phyloP scores from a whole-genome alignment of 805 yeast genomes.

The Candida alai region DNA sequence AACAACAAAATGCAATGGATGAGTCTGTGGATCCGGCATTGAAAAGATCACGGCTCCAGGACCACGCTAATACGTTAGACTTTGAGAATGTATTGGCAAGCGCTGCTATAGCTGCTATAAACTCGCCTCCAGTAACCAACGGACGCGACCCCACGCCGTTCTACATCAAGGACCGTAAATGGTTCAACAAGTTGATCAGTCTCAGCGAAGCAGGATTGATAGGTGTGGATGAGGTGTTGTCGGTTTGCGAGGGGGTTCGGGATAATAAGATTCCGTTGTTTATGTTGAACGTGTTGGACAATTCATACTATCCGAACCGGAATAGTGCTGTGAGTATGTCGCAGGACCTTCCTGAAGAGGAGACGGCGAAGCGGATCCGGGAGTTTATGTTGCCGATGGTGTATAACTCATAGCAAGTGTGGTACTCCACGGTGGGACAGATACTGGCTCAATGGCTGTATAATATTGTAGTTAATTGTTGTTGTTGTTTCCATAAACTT shows the following conservation, averaged over 20 bases:
- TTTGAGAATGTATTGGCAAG: constrained; percentile 25
- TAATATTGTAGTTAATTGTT: no score
- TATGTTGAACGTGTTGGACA: constrained; percentile 33
- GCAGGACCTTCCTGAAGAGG: constrained; percentile 22
- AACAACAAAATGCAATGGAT: constrained; percentile 11
- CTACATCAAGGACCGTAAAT: constrained; percentile 32
- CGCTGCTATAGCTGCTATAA: constrained; percentile 32
- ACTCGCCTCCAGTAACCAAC: constrained; percentile 24
- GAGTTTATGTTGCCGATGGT: constrained; percentile 35
- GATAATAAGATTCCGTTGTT: constrained; percentile 35
- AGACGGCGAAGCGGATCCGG: constrained; percentile 27
- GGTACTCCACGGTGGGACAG: no score
- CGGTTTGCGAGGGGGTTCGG: constrained; percentile 33
- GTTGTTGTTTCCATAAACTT: no score
- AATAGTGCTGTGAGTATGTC: constrained; percentile 8
- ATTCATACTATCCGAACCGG: constrained; percentile 23
- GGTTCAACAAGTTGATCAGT: constrained; percentile 32
- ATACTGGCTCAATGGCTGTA: no score
- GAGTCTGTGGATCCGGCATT: constrained; percentile 29
- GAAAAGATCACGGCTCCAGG: constrained; percentile 19
- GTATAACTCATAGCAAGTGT: constrained; percentile 11
- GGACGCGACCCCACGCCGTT: constrained; percentile 20
- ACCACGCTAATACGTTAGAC: constrained; percentile 11
- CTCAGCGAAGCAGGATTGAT: constrained; percentile 25
- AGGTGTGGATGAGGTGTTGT: constrained; percentile 27